Evolutionary conservation across 148 eudicot genomes (phyloP), one percentile per base, ranked within the genome.

Genomic region (Nyssa sinensis): DNA sequence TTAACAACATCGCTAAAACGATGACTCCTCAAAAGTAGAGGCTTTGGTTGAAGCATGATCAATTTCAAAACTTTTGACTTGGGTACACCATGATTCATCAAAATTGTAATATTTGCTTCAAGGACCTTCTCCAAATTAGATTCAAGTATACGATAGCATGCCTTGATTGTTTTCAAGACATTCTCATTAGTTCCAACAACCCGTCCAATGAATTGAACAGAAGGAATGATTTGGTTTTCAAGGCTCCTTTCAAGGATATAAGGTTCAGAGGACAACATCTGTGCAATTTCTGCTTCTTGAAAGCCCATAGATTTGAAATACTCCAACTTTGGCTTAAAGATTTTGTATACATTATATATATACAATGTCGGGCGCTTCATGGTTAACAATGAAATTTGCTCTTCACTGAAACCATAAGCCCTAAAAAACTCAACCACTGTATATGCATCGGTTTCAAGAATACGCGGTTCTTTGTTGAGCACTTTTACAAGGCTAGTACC

Each of bases 241-340:
- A 69, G 73, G 25, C 73, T 69, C 32, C 73, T 69, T 49, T 49
- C 3, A 39, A 49, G 58, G 53, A 49, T 28, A 53, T 31, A 25
- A 14, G 73, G 60, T n/a, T 51, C 29, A 3, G n/a, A 3, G 5
- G 25, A 23, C 4, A 62, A 14, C 58, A 72, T 72, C 27, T 17
- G 28, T 5, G 67, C 66, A 39, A 72, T 39, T 35, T 62, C 57
- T 7, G 13, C n/a, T 5, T 60, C 53, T 39, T 58, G 24, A 16
- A 72, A 12, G 10, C 75, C 75, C 75, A 72, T 23, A 24, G 23
- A 63, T 41, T 41, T 34, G n/a, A 72, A 39, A 62, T 59, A 72
- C n/a, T 72, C 75, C 34, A 61, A 49, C 75, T 61, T 61, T 9
- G 75, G 75, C 58, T 41, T 61, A 13, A 72, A 25, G n/a, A 17